phyloP scores from a whole-genome alignment of 2,329 filamentous ascomycete genomes.

The Atkinsonella hypoxylon region DNA sequence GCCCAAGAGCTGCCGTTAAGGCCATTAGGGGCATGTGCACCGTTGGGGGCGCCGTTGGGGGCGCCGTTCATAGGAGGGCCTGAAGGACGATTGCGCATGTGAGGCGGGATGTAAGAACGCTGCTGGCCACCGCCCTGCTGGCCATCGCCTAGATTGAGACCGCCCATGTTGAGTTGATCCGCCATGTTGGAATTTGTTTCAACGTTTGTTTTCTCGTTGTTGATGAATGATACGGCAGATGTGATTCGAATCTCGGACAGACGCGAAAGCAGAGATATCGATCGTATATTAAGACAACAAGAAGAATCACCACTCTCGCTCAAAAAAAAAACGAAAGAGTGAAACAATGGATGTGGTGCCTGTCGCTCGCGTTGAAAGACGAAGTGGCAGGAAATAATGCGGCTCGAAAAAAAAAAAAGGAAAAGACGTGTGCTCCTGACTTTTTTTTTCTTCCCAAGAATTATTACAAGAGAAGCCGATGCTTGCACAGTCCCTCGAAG shows the following conservation, averaged over 20 bases:
- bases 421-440: constrained; percentile 21
- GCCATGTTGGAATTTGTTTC: constrained; percentile 49
- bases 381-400: constrained; percentile 21
- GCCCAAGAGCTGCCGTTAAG: constrained; percentile 44
- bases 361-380: constrained; percentile 9
- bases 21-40: constrained; percentile 13
- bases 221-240: neutral
- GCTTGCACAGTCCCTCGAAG: constrained; percentile 27
- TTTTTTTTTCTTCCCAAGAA: constrained; percentile 19
- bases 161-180: constrained; percentile 73
- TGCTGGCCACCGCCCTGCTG: constrained; percentile 13
- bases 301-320: constrained; percentile 17
- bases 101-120: constrained; percentile 76
- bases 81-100: constrained; percentile 51
- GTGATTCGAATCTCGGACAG: neutral
- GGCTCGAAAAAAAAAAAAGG: constrained; percentile 17
- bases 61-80: constrained; percentile 6
- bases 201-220: neutral
- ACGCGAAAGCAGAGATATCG: constrained; percentile 4
- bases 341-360: constrained; percentile 16
- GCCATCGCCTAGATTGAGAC: constrained; percentile 49
- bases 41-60: constrained; percentile 12
- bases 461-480: constrained; percentile 20
- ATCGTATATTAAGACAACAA: constrained; percentile 7
- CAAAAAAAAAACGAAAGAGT: constrained; percentile 14